phyloP scores from a whole-genome alignment of 192 early-diverging fungal species.

The Rhizoclosmatium globosum region DNA sequence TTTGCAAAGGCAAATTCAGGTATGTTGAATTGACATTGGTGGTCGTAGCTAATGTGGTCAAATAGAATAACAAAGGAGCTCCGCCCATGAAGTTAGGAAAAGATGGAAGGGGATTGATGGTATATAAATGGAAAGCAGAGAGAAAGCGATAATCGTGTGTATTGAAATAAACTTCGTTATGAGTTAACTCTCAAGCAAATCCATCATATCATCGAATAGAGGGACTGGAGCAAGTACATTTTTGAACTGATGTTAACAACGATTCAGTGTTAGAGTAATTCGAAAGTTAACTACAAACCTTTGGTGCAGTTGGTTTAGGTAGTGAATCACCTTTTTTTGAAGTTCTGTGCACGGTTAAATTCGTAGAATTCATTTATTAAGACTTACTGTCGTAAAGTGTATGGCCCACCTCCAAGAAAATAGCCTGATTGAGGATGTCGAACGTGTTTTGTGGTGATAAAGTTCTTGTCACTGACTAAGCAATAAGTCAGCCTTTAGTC shows the following conservation, averaged over 20 bases:
- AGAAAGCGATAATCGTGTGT: slow-evolving; percentile 61
- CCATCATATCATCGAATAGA: slow-evolving; percentile 37
- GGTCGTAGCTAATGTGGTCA: background rate
- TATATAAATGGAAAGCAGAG: slow-evolving; percentile 94
- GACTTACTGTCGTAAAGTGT: slow-evolving; percentile 6
- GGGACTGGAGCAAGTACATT: slow-evolving; percentile 35
- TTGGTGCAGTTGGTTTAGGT: slow-evolving; percentile 2
- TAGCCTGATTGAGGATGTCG: slow-evolving; percentile 38
- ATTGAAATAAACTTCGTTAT: background rate
- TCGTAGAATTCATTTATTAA: background rate
- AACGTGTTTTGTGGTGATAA: slow-evolving; percentile 33
- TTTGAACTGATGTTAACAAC: slow-evolving; percentile 21
- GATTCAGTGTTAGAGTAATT: background rate
- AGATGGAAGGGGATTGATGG: slow-evolving; percentile 79
- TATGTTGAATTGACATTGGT: slow-evolving; percentile 25
- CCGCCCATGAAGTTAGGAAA: slow-evolving; percentile 80
- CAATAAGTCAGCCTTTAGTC: background rate
- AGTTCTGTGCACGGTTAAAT: slow-evolving; percentile 10
- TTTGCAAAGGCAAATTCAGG: slow-evolving; percentile 79
- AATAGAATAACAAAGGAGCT: slow-evolving; percentile 72
- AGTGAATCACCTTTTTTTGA: background rate
- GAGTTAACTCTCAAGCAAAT: slow-evolving; percentile 12
- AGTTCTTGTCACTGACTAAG: slow-evolving; percentile 40
- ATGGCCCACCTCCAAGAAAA: slow-evolving; percentile 45
- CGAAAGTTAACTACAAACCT: background rate